Evolutionary conservation across 129 eudicot species (phyloP).

Genomic region (Gnaphalium uliginosum): DNA sequence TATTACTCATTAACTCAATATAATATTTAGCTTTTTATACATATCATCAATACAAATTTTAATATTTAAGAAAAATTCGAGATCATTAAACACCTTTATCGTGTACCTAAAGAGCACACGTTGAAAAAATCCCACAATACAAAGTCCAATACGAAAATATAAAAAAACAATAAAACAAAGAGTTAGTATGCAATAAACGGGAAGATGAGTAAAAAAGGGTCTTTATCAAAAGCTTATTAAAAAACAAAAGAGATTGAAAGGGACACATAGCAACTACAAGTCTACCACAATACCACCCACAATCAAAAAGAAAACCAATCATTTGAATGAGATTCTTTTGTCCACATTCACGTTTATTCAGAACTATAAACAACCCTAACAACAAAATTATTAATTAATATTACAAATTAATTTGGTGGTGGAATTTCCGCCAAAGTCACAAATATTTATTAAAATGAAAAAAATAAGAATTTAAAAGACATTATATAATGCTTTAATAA

Average conservation of each 20-base stretch:
- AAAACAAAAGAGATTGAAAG: conserved; percentile 27
- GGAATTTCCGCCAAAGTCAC: conserved; percentile 39
- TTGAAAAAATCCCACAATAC: too few species aligned
- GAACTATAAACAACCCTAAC: conserved; percentile 20
- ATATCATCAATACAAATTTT: too few species aligned
- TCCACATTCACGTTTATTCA: conserved; percentile 32
- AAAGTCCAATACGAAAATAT: background rate
- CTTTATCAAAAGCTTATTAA: conserved; percentile 34
- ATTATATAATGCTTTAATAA: background rate
- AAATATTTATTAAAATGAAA: conserved; percentile 5
- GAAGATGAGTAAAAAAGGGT: conserved; percentile 30
- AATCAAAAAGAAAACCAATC: conserved; percentile 36
- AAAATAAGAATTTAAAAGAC: background rate
- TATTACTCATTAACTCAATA: too few species aligned
- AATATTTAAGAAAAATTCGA: too few species aligned
- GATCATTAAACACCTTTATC: too few species aligned
- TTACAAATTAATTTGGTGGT: conserved; percentile 26
- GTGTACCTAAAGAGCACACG: too few species aligned
- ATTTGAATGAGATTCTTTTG: conserved; percentile 39
- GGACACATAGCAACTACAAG: conserved; percentile 44
- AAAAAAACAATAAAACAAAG: conserved; percentile 7
- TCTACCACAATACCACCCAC: conserved; percentile 38
- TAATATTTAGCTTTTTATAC: too few species aligned
- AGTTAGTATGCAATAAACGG: conserved; percentile 24
- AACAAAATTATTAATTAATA: background rate